Evolutionary conservation across 2,329 filamentous ascomycete genomes (phyloP), one percentile per base, ranked within the genome.

Genomic region (Corniculantispora saksenae): DNA sequence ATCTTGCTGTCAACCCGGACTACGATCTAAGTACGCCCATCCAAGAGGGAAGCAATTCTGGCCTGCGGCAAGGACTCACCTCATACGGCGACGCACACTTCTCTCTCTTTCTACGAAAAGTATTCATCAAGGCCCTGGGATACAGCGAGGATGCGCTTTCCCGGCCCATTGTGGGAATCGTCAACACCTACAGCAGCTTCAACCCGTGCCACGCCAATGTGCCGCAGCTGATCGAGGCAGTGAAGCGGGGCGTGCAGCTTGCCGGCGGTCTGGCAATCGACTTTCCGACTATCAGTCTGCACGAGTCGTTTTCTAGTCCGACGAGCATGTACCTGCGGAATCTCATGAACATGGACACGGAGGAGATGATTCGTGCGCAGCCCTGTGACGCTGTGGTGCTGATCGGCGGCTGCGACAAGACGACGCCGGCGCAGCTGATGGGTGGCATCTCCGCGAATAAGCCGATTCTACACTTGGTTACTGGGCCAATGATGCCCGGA

Each of bases 271-370:
- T 92, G 32, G 87, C 90, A 0, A 83, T 92, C 25, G 89, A 92
- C 45, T 92, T 92, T 68, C 90, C 90, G 0, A 92, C 90, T 0
- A 91, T 93, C 63, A 91, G 87, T 67, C 72, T 92, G 0, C 87
- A 90, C 69, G 90, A 92, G 80, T 84, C 81, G 3, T 92, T 93
- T 72, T 82, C 89, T 0, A 80, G 83, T 53, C 90, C 90, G 2
- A 92, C 90, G 5, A 91, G 89, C 77, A 92, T 93, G 90, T 92
- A 87, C 63, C 72, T 92, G 56, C 77, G 90, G 38, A 92, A 92
- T 68, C 72, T 92, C 64, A 92, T 93, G 90, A 89, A 87, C 69
- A 91, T 92, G 88, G 90, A 92, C 72, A 92, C 90, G 0, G 90
- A 92, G 74, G 90, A 92, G 78, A 92, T 92, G 90, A 87, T 92